These are phyloP conservation scores for Geotrichum bryndzae DNA, from an alignment of 1,139 yeast species.

Conservation along the genomic window DNA sequence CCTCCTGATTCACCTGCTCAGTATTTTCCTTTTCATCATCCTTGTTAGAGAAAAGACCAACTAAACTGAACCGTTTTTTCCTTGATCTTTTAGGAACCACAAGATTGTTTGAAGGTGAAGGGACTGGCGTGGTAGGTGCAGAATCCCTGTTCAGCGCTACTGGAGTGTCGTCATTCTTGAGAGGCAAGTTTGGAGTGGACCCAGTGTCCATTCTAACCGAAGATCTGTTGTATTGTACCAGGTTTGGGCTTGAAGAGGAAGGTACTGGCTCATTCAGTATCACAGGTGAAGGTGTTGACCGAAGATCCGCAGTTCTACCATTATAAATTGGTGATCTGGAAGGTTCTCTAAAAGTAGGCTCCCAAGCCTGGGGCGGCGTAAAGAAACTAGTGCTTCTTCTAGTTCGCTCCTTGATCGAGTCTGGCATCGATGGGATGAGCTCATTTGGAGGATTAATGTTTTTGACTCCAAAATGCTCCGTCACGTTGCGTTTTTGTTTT, in stretches of 20 bases:
- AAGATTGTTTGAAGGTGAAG: not conserved
- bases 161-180: not conserved
- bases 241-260: not conserved
- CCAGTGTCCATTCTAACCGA: not conserved
- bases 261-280: not conserved
- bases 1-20: not conserved
- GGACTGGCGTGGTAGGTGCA: not conserved
- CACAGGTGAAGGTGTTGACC: not conserved
- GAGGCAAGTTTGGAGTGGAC: not conserved
- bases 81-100: not conserved
- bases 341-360: not conserved
- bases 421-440: not conserved
- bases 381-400: not conserved
- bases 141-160: not conserved
- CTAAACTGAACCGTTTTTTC: conserved; percentile 6
- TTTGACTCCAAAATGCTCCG: not conserved
- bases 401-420: not conserved
- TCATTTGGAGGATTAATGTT: not conserved
- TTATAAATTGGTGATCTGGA: not conserved
- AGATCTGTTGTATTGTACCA: not conserved
- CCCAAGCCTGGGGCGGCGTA: not conserved
- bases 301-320: not conserved
- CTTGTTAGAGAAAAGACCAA: not conserved
- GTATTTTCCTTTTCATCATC: not conserved
- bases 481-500: not conserved